phyloP scores from a whole-genome alignment of 441 rosid genomes.

The Jatropha multifida region DNA sequence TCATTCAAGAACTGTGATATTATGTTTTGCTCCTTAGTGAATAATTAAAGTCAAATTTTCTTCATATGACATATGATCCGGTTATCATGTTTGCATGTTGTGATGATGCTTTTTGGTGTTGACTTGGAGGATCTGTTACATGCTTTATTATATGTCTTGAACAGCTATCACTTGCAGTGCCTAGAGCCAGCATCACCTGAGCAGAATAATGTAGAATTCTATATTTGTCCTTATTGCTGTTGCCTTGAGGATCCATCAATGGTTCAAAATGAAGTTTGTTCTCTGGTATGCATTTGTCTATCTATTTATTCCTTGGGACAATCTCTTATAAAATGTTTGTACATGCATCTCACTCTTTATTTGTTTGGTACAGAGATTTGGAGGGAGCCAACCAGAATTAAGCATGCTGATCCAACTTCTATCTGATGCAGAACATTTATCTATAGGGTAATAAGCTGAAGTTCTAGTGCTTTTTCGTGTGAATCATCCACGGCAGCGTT shows the following conservation, averaged over 20 bases:
- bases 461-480: not conserved
- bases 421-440: constrained; percentile 40
- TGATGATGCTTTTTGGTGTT: not conserved
- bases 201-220: constrained; percentile 26
- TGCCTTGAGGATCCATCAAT: constrained; percentile 30
- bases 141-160: constrained; percentile 14
- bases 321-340: constrained; percentile 15
- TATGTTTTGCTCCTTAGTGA: not conserved
- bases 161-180: constrained; percentile 68
- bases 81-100: not conserved
- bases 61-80: not conserved
- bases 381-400: constrained; percentile 39
- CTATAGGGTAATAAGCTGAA: constrained; percentile 39
- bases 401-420: constrained; percentile 40
- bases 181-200: constrained; percentile 29
- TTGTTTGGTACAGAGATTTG: constrained; percentile 37
- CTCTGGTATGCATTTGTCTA: constrained; percentile 37
- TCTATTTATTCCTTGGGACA: not conserved
- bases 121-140: not conserved
- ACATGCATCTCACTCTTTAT: constrained; percentile 19
- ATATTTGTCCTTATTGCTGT: constrained; percentile 50
- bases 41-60: not conserved
- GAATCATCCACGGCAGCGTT: not conserved
- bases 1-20: not conserved
- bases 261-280: constrained; percentile 28